Conservation (phyloP, 768 basidiomycete genomes). For the Neoboletus brunneissimus region DNA sequence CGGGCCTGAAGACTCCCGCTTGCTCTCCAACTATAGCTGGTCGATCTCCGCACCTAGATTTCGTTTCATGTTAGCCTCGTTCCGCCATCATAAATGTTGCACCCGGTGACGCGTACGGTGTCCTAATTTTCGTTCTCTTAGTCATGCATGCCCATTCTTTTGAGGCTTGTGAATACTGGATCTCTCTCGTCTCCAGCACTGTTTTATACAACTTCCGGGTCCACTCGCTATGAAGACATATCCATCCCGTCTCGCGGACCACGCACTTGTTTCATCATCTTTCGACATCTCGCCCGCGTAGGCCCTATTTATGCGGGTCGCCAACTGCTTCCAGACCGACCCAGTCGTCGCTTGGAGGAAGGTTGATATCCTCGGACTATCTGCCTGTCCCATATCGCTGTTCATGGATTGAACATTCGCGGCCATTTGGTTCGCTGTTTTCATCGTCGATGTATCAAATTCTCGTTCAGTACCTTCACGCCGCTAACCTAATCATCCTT, state of each 20-base stretch:
- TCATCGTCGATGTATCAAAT: constrained; percentile 32
- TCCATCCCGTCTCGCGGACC: constrained; percentile 60
- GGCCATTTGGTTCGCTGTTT: constrained; percentile 26
- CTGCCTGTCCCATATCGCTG: constrained; percentile 27
- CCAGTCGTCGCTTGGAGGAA: constrained; percentile 26
- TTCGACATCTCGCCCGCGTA: constrained; percentile 31
- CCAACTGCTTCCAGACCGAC: constrained; percentile 16
- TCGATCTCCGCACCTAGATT: constrained; percentile 26
- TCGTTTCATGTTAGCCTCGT: constrained; percentile 21
- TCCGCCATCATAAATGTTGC: constrained; percentile 30
- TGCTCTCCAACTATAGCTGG: constrained; percentile 1
- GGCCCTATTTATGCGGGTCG: constrained; percentile 31
- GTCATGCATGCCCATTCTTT: constrained; percentile 34
- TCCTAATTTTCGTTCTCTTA: constrained; percentile 41
- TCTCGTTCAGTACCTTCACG: constrained; percentile 31
- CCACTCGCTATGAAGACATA: constrained; percentile 49
- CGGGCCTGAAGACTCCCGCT: constrained; percentile 37
- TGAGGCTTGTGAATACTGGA: constrained; percentile 37
- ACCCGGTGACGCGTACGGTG: constrained; percentile 34
- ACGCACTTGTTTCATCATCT: constrained; percentile 31
- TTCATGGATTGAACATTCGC: constrained; percentile 39
- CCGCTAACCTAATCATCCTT: constrained; percentile 35
- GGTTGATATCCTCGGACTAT: constrained; percentile 34
- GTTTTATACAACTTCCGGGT: constrained; percentile 25
- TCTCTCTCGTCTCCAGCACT: constrained; percentile 23